Conservation (phyloP, 345 rosid genomes). For the Gossypium arboreum region DNA sequence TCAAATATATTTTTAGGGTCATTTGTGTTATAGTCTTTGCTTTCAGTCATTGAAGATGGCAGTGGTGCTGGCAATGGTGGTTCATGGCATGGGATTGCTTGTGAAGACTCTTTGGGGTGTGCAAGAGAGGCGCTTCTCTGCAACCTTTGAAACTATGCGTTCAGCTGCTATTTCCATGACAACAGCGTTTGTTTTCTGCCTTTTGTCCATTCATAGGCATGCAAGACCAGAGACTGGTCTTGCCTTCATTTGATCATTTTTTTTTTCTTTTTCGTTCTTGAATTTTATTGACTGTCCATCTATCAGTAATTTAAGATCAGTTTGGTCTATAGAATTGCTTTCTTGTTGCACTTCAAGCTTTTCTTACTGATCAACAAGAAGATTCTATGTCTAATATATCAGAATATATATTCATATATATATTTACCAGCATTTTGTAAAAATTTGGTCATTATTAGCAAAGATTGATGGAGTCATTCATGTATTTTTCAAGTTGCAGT, state of each 20-base stretch:
- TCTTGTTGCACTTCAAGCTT: neutral
- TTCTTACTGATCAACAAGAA: neutral
- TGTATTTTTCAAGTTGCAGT: neutral
- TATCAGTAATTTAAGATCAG: neutral
- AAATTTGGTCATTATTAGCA: neutral
- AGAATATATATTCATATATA: neutral
- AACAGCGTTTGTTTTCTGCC: slow-evolving; percentile 38
- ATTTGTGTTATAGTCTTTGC: neutral
- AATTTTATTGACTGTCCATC: neutral
- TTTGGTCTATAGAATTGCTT: neutral
- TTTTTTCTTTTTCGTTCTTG: neutral
- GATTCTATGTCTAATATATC: neutral
- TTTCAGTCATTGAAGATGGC: slow-evolving; percentile 23
- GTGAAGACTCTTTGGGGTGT: slow-evolving; percentile 29
- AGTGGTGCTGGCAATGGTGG: slow-evolving; percentile 27
- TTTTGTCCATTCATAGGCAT: slow-evolving; percentile 34
- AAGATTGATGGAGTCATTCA: neutral
- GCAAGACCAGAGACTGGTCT: slow-evolving; percentile 24
- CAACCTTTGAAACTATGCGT: slow-evolving; percentile 27
- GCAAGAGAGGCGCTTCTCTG: slow-evolving; percentile 32
- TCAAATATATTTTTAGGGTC: neutral
- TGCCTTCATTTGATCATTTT: slow-evolving; percentile 13
- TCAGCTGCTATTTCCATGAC: slow-evolving; percentile 28
- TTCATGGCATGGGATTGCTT: slow-evolving; percentile 30
- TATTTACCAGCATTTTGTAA: neutral